These are phyloP conservation scores for Rhazya stricta DNA, from an alignment of 257 asterid genomes.

Conservation along the genomic window DNA sequence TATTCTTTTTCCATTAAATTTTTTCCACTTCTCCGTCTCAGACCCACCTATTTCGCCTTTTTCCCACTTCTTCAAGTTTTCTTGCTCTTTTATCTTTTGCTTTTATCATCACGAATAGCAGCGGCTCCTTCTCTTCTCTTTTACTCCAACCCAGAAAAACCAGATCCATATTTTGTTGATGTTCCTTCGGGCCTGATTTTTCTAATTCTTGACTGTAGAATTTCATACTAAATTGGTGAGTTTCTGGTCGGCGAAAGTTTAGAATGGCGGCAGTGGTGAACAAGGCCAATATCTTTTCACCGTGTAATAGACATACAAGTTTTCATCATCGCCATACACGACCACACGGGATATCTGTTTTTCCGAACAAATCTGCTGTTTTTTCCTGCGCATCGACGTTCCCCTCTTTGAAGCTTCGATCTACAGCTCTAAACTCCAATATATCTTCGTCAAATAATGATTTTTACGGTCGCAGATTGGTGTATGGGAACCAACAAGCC, in stretches of 20 bases:
- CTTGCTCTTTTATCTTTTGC: background rate
- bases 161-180: background rate
- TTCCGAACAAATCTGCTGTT: background rate
- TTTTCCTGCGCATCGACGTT: background rate
- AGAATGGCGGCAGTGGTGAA: background rate
- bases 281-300: background rate
- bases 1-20: too few relatives aligned
- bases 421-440: background rate
- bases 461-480: constrained; percentile 1
- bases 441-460: background rate
- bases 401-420: background rate
- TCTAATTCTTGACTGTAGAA: background rate
- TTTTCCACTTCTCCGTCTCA: background rate
- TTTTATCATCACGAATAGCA: background rate
- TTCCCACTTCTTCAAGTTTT: background rate
- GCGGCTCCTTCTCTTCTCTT: background rate
- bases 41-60: background rate
- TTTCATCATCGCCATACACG: background rate
- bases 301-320: background rate
- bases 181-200: background rate
- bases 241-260: background rate
- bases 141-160: background rate
- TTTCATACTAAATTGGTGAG: background rate
- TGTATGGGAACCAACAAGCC: background rate
- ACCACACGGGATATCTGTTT: background rate